Percentiles rank a stretch among this genome's conserved stretches.
Evolutionary conservation across 805 yeast genomes (phyloP).

Genomic region (Candida arabinofermentans): DNA sequence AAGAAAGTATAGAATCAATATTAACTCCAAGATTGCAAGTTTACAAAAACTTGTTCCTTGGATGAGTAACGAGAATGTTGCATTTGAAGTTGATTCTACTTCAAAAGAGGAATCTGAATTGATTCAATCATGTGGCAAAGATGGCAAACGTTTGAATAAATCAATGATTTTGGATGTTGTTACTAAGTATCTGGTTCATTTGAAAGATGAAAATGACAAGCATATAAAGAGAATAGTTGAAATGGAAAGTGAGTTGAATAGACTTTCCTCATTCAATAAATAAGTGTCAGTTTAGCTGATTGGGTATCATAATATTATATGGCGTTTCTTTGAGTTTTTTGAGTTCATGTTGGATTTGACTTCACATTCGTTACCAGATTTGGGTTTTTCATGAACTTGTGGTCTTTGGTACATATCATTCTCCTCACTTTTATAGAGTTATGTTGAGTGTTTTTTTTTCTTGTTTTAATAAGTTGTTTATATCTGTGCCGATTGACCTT

Average conservation of each 20-base stretch:
- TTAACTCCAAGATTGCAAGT: slow-evolving; percentile 67
- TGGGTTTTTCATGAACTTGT: too few species aligned
- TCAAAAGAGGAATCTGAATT: slow-evolving; percentile 3
- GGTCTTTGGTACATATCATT: too few species aligned
- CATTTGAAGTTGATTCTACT: slow-evolving; percentile 50
- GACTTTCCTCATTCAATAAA: not conserved
- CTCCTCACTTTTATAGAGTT: too few species aligned
- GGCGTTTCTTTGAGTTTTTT: too few species aligned
- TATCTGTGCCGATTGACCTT: too few species aligned
- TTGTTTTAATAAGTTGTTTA: too few species aligned
- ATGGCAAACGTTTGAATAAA: slow-evolving; percentile 50
- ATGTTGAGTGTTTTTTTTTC: too few species aligned
- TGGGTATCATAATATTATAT: too few species aligned
- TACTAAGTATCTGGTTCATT: slow-evolving; percentile 50
- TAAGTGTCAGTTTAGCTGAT: too few species aligned
- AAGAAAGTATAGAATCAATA: slow-evolving; percentile 65
- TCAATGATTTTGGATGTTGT: slow-evolving; percentile 68
- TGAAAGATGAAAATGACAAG: slow-evolving; percentile 47
- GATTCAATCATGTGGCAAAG: slow-evolving; percentile 7
- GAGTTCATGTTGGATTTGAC: too few species aligned
- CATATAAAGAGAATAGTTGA: slow-evolving; percentile 17
- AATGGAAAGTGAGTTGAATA: slow-evolving; percentile 3
- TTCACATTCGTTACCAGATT: too few species aligned
- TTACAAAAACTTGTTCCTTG: slow-evolving; percentile 65
- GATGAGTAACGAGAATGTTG: slow-evolving; percentile 59